Evolutionary conservation across 352 stramenopile species (phyloP).

Genomic region (Globisporangium emineosum): DNA sequence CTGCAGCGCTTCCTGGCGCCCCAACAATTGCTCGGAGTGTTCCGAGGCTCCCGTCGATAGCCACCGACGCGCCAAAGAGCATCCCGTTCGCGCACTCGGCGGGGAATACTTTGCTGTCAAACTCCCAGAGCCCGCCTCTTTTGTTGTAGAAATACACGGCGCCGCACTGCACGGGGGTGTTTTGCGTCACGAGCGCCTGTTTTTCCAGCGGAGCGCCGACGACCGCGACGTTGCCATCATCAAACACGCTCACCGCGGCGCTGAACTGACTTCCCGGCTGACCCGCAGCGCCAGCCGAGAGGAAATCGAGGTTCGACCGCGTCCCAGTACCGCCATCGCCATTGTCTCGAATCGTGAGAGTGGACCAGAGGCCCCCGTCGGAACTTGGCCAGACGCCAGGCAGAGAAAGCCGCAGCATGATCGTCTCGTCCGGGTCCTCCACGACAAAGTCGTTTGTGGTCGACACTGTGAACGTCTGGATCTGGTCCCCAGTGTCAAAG

Average conservation of each 20-base stretch:
- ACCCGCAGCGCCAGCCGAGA: slow-evolving; percentile 33
- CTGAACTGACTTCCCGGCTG: slow-evolving; percentile 50
- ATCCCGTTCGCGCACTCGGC: slow-evolving; percentile 41
- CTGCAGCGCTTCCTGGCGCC: slow-evolving; percentile 49
- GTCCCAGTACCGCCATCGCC: slow-evolving; percentile 85
- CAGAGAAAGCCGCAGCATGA: slow-evolving; percentile 89
- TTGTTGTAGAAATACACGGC: slow-evolving; percentile 69
- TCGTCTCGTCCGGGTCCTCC: slow-evolving; percentile 89
- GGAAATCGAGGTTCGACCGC: slow-evolving; percentile 54
- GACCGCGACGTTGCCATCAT: slow-evolving; percentile 60
- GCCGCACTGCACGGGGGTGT: slow-evolving; percentile 36
- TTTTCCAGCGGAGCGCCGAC: slow-evolving; percentile 59
- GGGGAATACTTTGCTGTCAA: slow-evolving; percentile 50
- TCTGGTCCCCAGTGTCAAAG: slow-evolving; percentile 47
- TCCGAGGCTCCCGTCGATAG: slow-evolving; percentile 65
- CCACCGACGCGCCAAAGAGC: slow-evolving; percentile 64
- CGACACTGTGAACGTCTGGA: slow-evolving; percentile 68
- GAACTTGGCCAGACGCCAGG: slow-evolving; percentile 91
- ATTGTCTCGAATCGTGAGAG: slow-evolving; percentile 90
- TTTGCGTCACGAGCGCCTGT: slow-evolving; percentile 15
- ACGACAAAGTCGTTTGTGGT: slow-evolving; percentile 90
- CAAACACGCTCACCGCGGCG: slow-evolving; percentile 55
- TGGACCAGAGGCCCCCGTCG: slow-evolving; percentile 82
- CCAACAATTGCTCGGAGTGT: slow-evolving; percentile 62
- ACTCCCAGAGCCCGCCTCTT: slow-evolving; percentile 63